These are phyloP conservation scores for Acephala macrosclerotiorum DNA, from an alignment of 2,329 filamentous ascomycete species.

Conservation along the genomic window DNA sequence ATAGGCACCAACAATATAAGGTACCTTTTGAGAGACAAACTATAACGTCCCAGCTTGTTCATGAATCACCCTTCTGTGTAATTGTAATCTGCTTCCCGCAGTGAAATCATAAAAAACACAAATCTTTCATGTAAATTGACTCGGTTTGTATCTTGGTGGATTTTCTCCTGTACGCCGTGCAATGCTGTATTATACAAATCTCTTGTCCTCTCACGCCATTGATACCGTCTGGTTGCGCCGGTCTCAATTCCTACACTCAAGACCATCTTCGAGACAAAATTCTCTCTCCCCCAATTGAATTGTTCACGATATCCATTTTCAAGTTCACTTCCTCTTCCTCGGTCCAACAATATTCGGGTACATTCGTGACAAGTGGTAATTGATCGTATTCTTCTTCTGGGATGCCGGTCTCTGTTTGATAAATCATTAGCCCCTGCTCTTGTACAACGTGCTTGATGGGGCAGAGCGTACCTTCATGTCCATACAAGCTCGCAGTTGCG, in stretches of 20 bases:
- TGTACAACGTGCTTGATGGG: neutral
- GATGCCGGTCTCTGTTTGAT: conserved; percentile 58
- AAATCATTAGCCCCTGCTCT: conserved; percentile 12
- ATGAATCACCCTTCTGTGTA: neutral
- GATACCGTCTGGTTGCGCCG: neutral
- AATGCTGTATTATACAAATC: conserved; percentile 28
- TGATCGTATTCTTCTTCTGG: conserved; percentile 80
- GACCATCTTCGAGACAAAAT: neutral
- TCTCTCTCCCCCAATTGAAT: neutral
- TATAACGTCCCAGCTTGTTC: neutral
- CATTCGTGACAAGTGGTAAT: conserved; percentile 86
- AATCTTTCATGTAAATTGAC: neutral
- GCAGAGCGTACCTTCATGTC: conserved; percentile 71
- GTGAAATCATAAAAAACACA: neutral
- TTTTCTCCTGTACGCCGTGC: conserved; percentile 7
- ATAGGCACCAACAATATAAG: neutral
- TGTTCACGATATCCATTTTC: neutral
- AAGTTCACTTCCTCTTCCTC: conserved; percentile 64
- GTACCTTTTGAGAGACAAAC: neutral
- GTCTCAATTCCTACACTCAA: too few species aligned
- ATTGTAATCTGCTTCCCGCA: neutral
- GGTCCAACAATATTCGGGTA: conserved; percentile 76
- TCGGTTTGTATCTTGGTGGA: neutral
- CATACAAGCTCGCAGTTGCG: conserved; percentile 74
- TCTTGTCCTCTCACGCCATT: neutral